Evolutionary conservation across 495 filamentous ascomycete species (phyloP).

Genomic region (Xylaria venustula): DNA sequence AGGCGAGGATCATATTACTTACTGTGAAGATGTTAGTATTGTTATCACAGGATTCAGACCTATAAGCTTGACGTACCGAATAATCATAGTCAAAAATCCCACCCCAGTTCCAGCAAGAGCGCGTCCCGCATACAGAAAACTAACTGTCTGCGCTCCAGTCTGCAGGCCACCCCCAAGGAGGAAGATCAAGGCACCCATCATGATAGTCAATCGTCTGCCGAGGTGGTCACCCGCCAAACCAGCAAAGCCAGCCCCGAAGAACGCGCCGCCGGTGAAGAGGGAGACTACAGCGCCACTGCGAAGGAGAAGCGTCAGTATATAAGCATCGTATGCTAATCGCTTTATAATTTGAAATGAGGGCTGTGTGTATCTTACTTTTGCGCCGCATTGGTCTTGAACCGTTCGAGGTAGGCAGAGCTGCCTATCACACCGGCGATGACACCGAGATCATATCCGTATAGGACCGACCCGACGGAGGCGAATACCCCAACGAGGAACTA

Average conservation of each 20-base stretch:
- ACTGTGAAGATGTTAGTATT: not conserved
- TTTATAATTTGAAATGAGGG: constrained; percentile 12
- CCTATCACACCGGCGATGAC: constrained; percentile 62
- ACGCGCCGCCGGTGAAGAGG: constrained; percentile 64
- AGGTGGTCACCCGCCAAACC: constrained; percentile 45
- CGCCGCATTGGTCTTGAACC: constrained; percentile 52
- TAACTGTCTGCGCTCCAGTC: constrained; percentile 34
- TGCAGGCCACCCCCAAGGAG: constrained; percentile 41
- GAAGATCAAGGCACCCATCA: constrained; percentile 40
- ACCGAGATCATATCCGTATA: constrained; percentile 56
- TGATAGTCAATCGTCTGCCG: constrained; percentile 44
- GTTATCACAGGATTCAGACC: not conserved
- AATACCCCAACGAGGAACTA: constrained; percentile 63
- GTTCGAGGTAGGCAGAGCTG: constrained; percentile 45
- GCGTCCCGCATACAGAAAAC: constrained; percentile 38
- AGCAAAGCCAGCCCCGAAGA: constrained; percentile 53
- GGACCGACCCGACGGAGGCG: constrained; percentile 60
- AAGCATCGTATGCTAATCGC: no score
- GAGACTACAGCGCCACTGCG: constrained; percentile 64
- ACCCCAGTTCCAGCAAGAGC: constrained; percentile 44
- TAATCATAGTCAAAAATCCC: constrained; percentile 50
- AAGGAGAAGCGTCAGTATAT: not conserved
- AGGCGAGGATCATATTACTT: not conserved
- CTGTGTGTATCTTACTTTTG: no score
- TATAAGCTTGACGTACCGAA: constrained; percentile 30